Evolutionary conservation across 2,329 filamentous ascomycete species (phyloP).

Genomic region (Sclerotinia spermophila): DNA sequence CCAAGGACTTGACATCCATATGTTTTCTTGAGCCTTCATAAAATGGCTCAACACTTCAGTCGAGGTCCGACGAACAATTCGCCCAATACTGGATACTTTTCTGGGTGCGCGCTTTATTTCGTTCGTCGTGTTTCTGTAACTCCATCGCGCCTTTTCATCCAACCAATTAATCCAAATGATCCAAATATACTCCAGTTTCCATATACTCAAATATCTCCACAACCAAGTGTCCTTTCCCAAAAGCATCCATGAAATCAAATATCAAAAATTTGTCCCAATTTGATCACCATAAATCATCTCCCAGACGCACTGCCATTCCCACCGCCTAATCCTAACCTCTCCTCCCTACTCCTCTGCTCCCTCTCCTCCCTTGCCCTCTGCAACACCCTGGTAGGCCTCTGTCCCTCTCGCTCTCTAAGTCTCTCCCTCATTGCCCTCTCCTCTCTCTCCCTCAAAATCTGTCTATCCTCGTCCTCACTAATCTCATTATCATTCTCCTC

Average conservation of each 20-base stretch:
- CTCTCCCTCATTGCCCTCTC: neutral
- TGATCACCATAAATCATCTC: neutral
- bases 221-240: neutral
- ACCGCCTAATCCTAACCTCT: slow-evolving; percentile 37
- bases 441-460: slow-evolving; percentile 17
- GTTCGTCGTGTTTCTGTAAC: neutral
- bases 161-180: neutral
- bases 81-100: neutral
- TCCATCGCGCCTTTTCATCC: neutral
- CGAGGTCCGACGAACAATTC: neutral
- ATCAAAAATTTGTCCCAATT: neutral
- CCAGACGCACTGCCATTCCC: slow-evolving; percentile 22
- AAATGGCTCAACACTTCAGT: neutral
- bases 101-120: neutral
- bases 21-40: neutral
- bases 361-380: slow-evolving; percentile 28
- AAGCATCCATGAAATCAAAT: neutral
- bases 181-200: neutral
- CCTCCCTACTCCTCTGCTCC: slow-evolving; percentile 36
- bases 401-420: slow-evolving; percentile 26
- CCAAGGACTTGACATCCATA: neutral
- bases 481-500: slow-evolving; percentile 11
- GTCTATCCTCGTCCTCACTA: slow-evolving; percentile 20
- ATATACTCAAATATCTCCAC: neutral
- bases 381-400: slow-evolving; percentile 21